Conservation (phyloP, 768 basidiomycete species). For the Boletus rubescentipes region DNA sequence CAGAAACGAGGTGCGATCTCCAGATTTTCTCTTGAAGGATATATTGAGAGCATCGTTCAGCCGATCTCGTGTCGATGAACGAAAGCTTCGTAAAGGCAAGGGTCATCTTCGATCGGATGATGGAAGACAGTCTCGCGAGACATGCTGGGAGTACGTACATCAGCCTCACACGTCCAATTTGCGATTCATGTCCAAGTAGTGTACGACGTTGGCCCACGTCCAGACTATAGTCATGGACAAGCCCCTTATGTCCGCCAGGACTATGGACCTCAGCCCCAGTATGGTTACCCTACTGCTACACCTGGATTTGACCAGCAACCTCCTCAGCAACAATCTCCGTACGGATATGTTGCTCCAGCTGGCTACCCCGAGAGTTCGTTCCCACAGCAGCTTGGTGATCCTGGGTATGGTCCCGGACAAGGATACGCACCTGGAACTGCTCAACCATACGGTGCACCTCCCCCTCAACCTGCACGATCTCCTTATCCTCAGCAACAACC, state of each 20-base stretch:
- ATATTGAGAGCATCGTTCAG: conserved; percentile 38
- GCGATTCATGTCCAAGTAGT: conserved; percentile 35
- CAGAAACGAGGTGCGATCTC: conserved; percentile 70
- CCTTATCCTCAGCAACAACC: conserved; percentile 33
- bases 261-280: conserved; percentile 40
- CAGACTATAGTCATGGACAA: conserved; percentile 28
- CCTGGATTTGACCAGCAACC: conserved; percentile 43
- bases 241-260: conserved; percentile 31
- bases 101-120: conserved; percentile 89
- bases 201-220: conserved; percentile 45
- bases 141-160: conserved; percentile 57
- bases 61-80: conserved; percentile 93
- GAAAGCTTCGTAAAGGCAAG: conserved; percentile 89
- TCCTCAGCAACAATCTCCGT: conserved; percentile 33
- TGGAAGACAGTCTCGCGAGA: conserved; percentile 83
- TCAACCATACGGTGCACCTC: conserved; percentile 23
- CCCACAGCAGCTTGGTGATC: conserved; percentile 28
- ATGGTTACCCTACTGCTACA: conserved; percentile 42
- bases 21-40: not conserved
- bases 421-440: conserved; percentile 17
- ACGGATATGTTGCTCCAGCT: conserved; percentile 23
- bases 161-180: not conserved
- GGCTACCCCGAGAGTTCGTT: conserved; percentile 27
- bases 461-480: conserved; percentile 30
- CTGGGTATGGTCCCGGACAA: conserved; percentile 22